Conservation (phyloP, 208 protist genomes). For the Balamuthia mandrillaris region DNA sequence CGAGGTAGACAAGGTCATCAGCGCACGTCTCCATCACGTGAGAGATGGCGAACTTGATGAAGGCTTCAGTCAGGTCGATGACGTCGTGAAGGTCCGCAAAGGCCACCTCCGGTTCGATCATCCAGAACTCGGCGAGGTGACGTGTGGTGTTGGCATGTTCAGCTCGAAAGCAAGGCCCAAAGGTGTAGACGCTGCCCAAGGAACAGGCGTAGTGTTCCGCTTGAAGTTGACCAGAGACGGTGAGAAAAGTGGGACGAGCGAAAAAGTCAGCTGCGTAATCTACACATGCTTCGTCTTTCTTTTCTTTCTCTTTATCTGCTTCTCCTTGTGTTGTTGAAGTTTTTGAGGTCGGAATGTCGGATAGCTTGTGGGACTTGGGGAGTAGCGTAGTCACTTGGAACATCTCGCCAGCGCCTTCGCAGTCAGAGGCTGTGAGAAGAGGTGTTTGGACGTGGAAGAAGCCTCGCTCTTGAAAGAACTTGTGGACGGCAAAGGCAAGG, state of each 20-base stretch:
- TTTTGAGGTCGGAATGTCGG: not conserved
- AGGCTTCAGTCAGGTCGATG: constrained; percentile 58
- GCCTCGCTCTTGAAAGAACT: constrained; percentile 52
- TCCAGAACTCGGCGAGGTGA: constrained; percentile 84
- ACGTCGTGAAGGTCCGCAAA: constrained; percentile 65
- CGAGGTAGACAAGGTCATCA: constrained; percentile 18
- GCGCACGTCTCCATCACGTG: constrained; percentile 32
- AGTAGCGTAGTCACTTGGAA: constrained; percentile 65
- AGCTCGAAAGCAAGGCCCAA: constrained; percentile 77
- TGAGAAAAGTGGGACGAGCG: constrained; percentile 67
- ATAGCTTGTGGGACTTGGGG: not conserved
- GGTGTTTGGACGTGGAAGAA: constrained; percentile 80
- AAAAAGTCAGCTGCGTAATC: constrained; percentile 67
- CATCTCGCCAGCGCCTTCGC: constrained; percentile 84
- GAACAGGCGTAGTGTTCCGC: constrained; percentile 62
- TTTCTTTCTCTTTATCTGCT: not conserved
- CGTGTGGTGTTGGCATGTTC: constrained; percentile 69
- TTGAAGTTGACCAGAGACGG: constrained; percentile 65
- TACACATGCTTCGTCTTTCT: not conserved
- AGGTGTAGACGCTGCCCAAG: constrained; percentile 74
- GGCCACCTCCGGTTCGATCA: constrained; percentile 81
- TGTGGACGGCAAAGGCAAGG: constrained; percentile 53
- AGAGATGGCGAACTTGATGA: constrained; percentile 41
- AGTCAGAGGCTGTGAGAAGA: constrained; percentile 78
- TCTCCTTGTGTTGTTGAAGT: not conserved